A percentile compares a stretch with the other conserved stretches of the same genome.
phyloP scores from a whole-genome alignment of 768 basidiomycete genomes.

The Leucocoprinus sp. region DNA sequence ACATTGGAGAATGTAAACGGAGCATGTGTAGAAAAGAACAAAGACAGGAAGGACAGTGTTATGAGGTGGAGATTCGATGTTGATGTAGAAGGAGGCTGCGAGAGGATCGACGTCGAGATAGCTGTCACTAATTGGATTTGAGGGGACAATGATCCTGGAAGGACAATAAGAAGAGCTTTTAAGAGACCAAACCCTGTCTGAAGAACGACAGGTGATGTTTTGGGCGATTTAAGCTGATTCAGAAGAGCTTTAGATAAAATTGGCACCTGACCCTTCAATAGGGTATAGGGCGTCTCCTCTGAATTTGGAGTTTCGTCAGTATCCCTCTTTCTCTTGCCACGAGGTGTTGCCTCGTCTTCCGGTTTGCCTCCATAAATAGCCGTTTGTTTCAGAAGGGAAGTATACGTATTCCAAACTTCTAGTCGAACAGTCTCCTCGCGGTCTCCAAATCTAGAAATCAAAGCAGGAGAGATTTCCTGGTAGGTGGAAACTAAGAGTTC shows the following conservation, averaged over 20 bases:
- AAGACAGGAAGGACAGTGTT: conserved; percentile 75
- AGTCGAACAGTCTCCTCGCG: conserved; percentile 91
- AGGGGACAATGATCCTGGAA: conserved; percentile 73
- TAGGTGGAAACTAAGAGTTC: conserved; percentile 77
- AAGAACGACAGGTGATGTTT: conserved; percentile 66
- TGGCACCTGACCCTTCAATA: conserved; percentile 72
- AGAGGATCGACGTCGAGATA: conserved; percentile 56
- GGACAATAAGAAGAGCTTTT: conserved; percentile 63
- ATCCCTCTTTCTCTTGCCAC: conserved; percentile 75
- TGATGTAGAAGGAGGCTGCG: conserved; percentile 62
- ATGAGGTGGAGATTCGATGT: conserved; percentile 79
- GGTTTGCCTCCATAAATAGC: conserved; percentile 64
- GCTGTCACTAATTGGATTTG: conserved; percentile 58
- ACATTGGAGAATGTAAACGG: conserved; percentile 49
- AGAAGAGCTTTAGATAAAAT: conserved; percentile 72
- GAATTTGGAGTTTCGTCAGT: conserved; percentile 63
- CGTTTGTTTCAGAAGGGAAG: conserved; percentile 75
- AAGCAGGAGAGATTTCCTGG: conserved; percentile 75
- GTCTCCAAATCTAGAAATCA: conserved; percentile 89
- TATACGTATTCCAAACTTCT: conserved; percentile 88
- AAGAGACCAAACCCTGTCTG: conserved; percentile 85
- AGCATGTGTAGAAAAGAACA: conserved; percentile 70
- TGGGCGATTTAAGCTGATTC: conserved; percentile 77
- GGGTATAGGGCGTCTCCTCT: conserved; percentile 62
- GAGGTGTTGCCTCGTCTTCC: conserved; percentile 39